A percentile compares a stretch with the other conserved stretches of the same genome.
Conservation (phyloP, 805 yeast species). For the Saccharomyces kudriavzevii region DNA sequence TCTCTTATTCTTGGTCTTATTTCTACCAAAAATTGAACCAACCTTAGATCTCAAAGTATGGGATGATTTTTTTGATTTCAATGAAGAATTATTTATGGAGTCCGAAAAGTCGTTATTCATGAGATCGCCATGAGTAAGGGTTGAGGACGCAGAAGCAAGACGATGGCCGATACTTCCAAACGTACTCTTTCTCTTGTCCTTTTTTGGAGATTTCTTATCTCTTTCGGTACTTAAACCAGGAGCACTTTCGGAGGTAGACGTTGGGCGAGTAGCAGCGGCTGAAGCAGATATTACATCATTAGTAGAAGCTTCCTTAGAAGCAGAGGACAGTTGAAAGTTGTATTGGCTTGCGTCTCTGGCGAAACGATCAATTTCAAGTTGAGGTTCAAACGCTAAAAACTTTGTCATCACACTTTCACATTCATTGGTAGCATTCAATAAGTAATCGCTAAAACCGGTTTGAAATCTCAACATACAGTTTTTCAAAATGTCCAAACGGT, state of each 20-base stretch:
- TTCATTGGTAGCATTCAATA: constrained; percentile 36
- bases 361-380: constrained; percentile 50
- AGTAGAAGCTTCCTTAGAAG: neutral
- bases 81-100: constrained; percentile 24
- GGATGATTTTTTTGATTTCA: constrained; percentile 26
- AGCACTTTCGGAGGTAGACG: neutral
- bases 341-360: constrained; percentile 35
- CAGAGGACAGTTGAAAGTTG: constrained; percentile 12
- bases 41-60: constrained; percentile 54
- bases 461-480: constrained; percentile 58
- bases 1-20: constrained; percentile 37
- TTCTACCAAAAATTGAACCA: constrained; percentile 68
- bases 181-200: constrained; percentile 21
- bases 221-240: neutral
- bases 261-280: neutral
- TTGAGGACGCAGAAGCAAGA: constrained; percentile 21
- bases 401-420: constrained; percentile 62
- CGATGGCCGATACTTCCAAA: constrained; percentile 22
- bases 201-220: constrained; percentile 1
- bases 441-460: constrained; percentile 49
- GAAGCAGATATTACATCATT: constrained; percentile 1
- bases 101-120: constrained; percentile 28
- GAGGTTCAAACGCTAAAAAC: constrained; percentile 55
- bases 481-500: constrained; percentile 54
- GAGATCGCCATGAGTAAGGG: constrained; percentile 27